Conservation (phyloP, 2,329 filamentous ascomycete genomes). For the Aspergillus japonicus region DNA sequence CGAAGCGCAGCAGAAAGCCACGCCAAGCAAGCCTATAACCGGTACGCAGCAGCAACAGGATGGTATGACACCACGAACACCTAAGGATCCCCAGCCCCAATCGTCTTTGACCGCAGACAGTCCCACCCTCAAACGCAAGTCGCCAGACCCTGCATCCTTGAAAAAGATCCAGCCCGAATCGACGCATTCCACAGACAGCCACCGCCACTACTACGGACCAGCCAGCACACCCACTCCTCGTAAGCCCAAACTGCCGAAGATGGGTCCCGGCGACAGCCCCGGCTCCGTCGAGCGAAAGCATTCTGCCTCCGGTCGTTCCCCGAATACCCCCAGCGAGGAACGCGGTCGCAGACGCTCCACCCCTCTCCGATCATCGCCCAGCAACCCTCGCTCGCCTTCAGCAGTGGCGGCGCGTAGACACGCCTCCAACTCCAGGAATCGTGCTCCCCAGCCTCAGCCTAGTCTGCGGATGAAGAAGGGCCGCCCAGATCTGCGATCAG, state of each 20-base stretch:
- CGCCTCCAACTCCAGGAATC: conserved; percentile 23
- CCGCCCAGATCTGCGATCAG: conserved; percentile 22
- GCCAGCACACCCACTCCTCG: conserved; percentile 21
- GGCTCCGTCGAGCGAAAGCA: conserved; percentile 35
- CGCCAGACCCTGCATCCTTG: conserved; percentile 30
- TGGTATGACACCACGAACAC: neutral
- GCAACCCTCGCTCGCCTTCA: conserved; percentile 18
- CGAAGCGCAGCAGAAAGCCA: neutral
- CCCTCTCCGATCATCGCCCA: conserved; percentile 17
- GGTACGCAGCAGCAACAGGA: neutral
- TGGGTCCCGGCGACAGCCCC: conserved; percentile 32
- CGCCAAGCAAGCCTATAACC: neutral
- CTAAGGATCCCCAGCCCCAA: conserved; percentile 5
- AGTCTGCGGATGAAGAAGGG: conserved; percentile 26
- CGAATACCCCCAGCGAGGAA: conserved; percentile 13
- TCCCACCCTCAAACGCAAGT: conserved; percentile 37
- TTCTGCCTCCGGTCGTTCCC: conserved; percentile 7
- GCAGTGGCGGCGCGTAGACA: conserved; percentile 10
- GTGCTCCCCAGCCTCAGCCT: conserved; percentile 14
- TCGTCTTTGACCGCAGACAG: conserved; percentile 30
- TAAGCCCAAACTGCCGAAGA: conserved; percentile 33
- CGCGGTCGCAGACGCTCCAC: conserved; percentile 19
- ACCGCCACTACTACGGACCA: conserved; percentile 4
- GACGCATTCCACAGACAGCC: neutral
- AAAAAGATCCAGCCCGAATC: conserved; percentile 9